Evolutionary conservation across 129 eudicot genomes (phyloP).

Genomic region (sunflower (Helianthus annuus)): DNA sequence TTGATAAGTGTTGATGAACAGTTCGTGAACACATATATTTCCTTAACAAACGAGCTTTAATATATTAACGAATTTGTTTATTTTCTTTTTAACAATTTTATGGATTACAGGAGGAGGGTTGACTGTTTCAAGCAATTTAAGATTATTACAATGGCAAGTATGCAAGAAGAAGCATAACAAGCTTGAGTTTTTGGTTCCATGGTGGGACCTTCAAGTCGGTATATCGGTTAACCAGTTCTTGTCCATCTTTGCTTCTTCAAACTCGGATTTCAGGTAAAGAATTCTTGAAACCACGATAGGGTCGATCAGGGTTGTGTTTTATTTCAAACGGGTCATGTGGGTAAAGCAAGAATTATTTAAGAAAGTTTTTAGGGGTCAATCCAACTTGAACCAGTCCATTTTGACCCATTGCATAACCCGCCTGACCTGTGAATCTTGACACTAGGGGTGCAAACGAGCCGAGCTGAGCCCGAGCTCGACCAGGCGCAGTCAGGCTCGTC

Average conservation of each 20-base stretch:
- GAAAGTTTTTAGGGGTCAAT: background rate
- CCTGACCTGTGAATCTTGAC: background rate
- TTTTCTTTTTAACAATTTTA: background rate
- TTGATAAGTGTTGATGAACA: too few relatives aligned
- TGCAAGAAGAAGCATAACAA: constrained; percentile 84
- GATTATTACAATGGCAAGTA: constrained; percentile 93
- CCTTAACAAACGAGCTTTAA: too few relatives aligned
- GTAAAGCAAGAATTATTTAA: background rate
- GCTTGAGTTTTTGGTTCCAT: constrained; percentile 87
- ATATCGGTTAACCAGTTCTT: constrained; percentile 88
- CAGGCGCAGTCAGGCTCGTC: too few relatives aligned
- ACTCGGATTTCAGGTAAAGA: constrained; percentile 83
- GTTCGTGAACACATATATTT: too few relatives aligned
- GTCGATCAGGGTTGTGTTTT: background rate
- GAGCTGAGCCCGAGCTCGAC: too few relatives aligned
- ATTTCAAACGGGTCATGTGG: constrained; percentile 2
- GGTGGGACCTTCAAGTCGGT: constrained; percentile 99
- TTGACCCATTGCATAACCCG: background rate
- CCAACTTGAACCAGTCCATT: background rate
- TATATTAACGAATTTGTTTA: background rate
- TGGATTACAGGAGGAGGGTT: constrained; percentile 79
- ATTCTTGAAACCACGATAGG: background rate
- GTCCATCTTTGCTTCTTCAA: constrained; percentile 87
- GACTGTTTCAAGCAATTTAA: constrained; percentile 89
- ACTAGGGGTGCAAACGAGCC: background rate